Evolutionary conservation across 441 rosid species (phyloP), one percentile per base, ranked within the genome.

Genomic region (Melastoma candidum): DNA sequence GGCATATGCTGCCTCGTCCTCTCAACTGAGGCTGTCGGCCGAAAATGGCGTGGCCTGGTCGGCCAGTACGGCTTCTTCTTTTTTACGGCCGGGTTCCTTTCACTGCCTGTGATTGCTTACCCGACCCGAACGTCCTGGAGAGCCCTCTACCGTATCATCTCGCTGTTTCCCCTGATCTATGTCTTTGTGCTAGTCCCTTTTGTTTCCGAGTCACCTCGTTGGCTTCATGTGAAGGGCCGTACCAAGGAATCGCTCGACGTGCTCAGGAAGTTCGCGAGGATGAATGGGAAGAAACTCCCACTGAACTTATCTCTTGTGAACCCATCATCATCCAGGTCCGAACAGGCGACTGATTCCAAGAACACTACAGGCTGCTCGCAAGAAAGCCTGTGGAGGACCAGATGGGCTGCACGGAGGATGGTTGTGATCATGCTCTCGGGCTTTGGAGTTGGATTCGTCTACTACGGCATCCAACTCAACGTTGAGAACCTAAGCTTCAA

Each of bases 61-160:
- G 90, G 93, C 1, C 84, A 80, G 36, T 80, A 69, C 27, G 82
- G 95, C 9, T 84, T 87, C 76, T 72, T 87, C 63, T 77, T 82
- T 61, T 78, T 77, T 82, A 68, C 93, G 1, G 54, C 51, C 11
- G 92, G 89, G 12, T 83, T 83, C 53, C 62, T 86, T 17, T 81
- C 92, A 4, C 71, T 86, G 0, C 87, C 89, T 1, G 48, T 78
- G 2, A 69, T 86, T 41, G 87, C 78, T 41, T 77, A 68, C 39
- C 71, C 66, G 45, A 74, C 79, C 6, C 75, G 76, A 63, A 66
- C 57, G 26, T 55, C 64, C 3, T 87, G 87, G 95, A 73, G 89
- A 56, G 64, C 66, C 53, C 46, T 80, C 0, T 77, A 78, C 65
- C 58, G 56, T 53, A 72, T 76, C 54, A 53, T 78, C 11, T 75